Evolutionary conservation across 2,329 filamentous ascomycete genomes (phyloP).

Genomic region (Pseudocercospora pini-densiflorae): DNA sequence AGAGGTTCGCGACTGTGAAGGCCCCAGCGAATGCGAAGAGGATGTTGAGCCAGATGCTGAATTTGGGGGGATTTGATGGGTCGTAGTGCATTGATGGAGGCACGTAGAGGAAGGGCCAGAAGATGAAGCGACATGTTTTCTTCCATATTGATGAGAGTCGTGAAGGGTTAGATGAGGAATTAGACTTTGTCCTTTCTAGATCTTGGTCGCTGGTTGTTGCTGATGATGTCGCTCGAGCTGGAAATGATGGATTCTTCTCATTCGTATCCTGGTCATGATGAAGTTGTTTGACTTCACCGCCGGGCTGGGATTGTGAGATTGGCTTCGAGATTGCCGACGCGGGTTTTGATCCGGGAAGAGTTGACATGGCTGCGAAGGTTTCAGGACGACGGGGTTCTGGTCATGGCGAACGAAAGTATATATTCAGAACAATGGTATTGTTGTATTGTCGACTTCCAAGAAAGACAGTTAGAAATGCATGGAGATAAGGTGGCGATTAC

Average conservation of each 20-base stretch:
- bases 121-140: slow-evolving; percentile 42
- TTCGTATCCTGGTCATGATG: not conserved
- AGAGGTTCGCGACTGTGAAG: slow-evolving; percentile 79
- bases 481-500: slow-evolving; percentile 7
- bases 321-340: slow-evolving; percentile 4
- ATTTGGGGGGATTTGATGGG: slow-evolving; percentile 66
- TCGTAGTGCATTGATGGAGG: slow-evolving; percentile 72
- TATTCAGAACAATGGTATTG: not conserved
- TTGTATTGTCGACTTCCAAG: not conserved
- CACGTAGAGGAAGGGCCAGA: slow-evolving; percentile 52
- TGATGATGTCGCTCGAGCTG: slow-evolving; percentile 5
- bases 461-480: not conserved
- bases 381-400: not conserved
- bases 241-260: not conserved
- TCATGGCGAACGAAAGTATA: not conserved
- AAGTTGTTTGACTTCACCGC: slow-evolving; percentile 9
- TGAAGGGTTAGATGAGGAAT: not conserved
- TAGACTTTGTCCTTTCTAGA: not conserved
- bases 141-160: slow-evolving; percentile 29
- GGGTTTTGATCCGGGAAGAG: not conserved
- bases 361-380: not conserved
- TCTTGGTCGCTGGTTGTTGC: slow-evolving; percentile 1
- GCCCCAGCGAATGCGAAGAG: slow-evolving; percentile 69
- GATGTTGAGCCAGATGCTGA: slow-evolving; percentile 71
- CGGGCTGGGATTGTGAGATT: slow-evolving; percentile 8